Conservation (phyloP, 257 asterid species). For the Solanum dulcamara region DNA sequence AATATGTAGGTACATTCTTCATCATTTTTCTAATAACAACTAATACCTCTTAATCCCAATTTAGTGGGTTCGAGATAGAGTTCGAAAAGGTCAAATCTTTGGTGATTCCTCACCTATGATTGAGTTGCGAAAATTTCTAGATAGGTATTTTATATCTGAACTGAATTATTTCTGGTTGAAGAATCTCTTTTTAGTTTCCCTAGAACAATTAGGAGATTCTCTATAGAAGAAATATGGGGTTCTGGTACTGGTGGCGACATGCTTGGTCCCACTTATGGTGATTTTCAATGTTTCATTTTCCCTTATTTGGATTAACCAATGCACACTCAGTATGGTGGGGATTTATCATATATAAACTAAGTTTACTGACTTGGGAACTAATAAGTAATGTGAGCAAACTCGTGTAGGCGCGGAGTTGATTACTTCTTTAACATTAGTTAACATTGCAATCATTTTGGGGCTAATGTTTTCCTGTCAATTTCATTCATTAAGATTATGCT, state of each 20-base stretch:
- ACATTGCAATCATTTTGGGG: background rate
- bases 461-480: background rate
- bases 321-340: background rate
- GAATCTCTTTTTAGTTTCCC: background rate
- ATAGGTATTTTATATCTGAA: background rate
- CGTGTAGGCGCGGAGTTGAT: background rate
- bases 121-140: background rate
- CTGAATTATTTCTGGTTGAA: background rate
- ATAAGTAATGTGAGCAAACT: background rate
- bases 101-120: too few relatives aligned
- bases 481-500: background rate
- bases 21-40: background rate
- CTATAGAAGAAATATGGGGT: background rate
- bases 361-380: background rate
- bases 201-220: background rate
- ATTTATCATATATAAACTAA: background rate
- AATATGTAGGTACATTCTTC: constrained; percentile 25
- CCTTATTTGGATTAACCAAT: background rate
- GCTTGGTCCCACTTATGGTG: background rate
- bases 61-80: background rate
- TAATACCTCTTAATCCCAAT: background rate
- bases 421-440: background rate
- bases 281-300: background rate
- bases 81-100: background rate
- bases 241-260: background rate